A percentile compares a stretch with the other conserved stretches of the same genome.
Conservation (phyloP, 495 filamentous ascomycete species). For the Penicillium cinerascens region DNA sequence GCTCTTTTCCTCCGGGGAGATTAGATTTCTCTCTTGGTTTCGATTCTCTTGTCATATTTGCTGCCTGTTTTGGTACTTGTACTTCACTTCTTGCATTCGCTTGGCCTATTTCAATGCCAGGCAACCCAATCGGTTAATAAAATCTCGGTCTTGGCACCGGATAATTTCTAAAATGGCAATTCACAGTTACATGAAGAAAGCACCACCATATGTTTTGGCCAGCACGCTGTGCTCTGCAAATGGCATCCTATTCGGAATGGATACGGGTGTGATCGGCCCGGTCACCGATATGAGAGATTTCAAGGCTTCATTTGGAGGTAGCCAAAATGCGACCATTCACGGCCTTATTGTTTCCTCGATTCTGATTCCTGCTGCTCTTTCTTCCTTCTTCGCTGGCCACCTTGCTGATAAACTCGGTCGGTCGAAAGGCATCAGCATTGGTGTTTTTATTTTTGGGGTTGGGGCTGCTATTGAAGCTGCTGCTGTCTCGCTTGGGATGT, state of each 20-base stretch:
- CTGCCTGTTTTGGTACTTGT: too few relatives aligned
- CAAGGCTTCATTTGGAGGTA: constrained; percentile 43
- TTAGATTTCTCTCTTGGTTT: too few relatives aligned
- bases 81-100: too few relatives aligned
- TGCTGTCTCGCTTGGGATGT: constrained; percentile 47
- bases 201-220: constrained; percentile 20
- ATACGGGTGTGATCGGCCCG: constrained; percentile 62
- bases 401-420: constrained; percentile 58
- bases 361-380: constrained; percentile 57
- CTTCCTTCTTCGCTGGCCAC: constrained; percentile 60
- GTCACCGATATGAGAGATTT: constrained; percentile 60
- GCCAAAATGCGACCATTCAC: constrained; percentile 51
- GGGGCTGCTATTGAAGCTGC: constrained; percentile 51
- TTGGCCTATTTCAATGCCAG: too few relatives aligned
- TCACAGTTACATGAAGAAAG: not conserved
- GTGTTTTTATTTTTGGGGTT: constrained; percentile 50
- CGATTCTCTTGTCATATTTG: too few relatives aligned
- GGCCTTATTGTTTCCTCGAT: constrained; percentile 63
- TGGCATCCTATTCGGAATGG: constrained; percentile 40
- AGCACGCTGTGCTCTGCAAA: constrained; percentile 21
- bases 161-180: not conserved
- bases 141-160: not conserved
- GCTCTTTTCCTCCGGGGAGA: too few relatives aligned
- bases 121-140: not conserved
- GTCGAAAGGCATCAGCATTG: constrained; percentile 50